These are phyloP conservation scores for Sporisorium iseilematis-ciliati DNA, from an alignment of 1,284 basidiomycete genomes.

Conservation along the genomic window DNA sequence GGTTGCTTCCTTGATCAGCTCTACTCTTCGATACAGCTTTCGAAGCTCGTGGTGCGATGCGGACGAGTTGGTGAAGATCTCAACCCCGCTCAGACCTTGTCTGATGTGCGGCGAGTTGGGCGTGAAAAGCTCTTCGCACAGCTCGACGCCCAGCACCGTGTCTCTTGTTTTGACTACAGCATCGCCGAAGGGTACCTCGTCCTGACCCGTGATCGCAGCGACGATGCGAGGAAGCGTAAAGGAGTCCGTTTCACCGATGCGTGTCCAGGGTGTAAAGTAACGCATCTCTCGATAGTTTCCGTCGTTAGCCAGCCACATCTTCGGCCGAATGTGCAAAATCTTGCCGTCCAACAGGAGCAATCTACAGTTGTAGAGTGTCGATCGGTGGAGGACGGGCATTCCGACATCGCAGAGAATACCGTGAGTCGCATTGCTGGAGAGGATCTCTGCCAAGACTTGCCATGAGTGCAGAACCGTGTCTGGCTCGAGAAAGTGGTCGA, in stretches of 20 bases:
- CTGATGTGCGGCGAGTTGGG: constrained; percentile 94
- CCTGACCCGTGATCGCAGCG: constrained; percentile 87
- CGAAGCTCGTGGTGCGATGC: constrained; percentile 97
- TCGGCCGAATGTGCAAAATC: constrained; percentile 93
- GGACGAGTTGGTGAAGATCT: constrained; percentile 98
- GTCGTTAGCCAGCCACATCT: constrained; percentile 99
- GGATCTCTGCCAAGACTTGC: constrained; percentile 65
- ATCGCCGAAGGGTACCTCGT: constrained; percentile 94
- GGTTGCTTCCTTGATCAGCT: constrained; percentile 96
- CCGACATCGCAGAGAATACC: constrained; percentile 68
- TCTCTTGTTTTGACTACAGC: constrained; percentile 92
- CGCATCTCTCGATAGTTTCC: constrained; percentile 97
- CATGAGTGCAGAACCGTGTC: constrained; percentile 67
- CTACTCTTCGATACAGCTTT: constrained; percentile 89
- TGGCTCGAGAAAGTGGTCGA: constrained; percentile 65
- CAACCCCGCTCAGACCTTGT: constrained; percentile 97
- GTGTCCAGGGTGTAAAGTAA: constrained; percentile 95
- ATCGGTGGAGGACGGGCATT: constrained; percentile 89
- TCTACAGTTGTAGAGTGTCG: constrained; percentile 96
- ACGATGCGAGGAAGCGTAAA: constrained; percentile 90
- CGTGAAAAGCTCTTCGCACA: constrained; percentile 97
- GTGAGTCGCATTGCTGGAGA: constrained; percentile 53
- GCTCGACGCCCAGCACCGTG: constrained; percentile 93
- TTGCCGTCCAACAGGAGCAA: constrained; percentile 86
- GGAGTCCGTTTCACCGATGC: constrained; percentile 86